A percentile compares a stretch with the other conserved stretches of the same genome.
Conservation (phyloP, 345 rosid species). For the Gossypium rotundifolium region DNA sequence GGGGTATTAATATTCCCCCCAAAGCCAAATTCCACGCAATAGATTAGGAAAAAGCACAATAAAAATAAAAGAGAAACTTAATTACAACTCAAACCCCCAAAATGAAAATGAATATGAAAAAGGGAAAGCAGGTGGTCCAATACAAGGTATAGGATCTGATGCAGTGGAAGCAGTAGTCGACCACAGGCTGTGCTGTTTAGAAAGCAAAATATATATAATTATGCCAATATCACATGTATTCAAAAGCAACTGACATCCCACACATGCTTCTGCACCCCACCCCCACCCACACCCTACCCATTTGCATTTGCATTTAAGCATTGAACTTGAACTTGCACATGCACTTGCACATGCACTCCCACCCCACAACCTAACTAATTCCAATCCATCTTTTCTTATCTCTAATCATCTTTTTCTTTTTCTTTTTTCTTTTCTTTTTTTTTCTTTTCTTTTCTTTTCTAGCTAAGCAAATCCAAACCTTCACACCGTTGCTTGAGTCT, state of each 20-base stretch:
- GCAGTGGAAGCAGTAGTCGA: not conserved
- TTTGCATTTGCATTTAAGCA: not conserved
- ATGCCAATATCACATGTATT: conserved; percentile 33
- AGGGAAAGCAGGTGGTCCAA: conserved; percentile 15
- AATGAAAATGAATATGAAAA: not conserved
- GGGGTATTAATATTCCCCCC: conserved; percentile 20
- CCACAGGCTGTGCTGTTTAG: conserved; percentile 11
- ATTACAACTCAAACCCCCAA: conserved; percentile 8
- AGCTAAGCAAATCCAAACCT: not conserved
- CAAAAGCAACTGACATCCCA: conserved; percentile 31
- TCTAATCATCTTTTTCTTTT: not conserved
- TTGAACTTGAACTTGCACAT: conserved; percentile 23
- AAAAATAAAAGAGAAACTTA: not conserved
- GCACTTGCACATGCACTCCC: conserved; percentile 33
- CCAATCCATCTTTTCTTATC: not conserved
- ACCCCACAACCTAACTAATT: not conserved
- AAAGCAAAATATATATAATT: conserved; percentile 7
- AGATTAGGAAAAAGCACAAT: conserved; percentile 4
- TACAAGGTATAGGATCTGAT: not conserved
- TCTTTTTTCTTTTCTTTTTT: not conserved
- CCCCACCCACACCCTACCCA: conserved; percentile 16
- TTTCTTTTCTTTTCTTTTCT: not conserved
- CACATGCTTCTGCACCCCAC: conserved; percentile 31
- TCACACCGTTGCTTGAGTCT: not conserved
- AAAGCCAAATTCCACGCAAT: not conserved